Conservation (phyloP, 78 protist species). For the Cyanophora paradoxa region DNA sequence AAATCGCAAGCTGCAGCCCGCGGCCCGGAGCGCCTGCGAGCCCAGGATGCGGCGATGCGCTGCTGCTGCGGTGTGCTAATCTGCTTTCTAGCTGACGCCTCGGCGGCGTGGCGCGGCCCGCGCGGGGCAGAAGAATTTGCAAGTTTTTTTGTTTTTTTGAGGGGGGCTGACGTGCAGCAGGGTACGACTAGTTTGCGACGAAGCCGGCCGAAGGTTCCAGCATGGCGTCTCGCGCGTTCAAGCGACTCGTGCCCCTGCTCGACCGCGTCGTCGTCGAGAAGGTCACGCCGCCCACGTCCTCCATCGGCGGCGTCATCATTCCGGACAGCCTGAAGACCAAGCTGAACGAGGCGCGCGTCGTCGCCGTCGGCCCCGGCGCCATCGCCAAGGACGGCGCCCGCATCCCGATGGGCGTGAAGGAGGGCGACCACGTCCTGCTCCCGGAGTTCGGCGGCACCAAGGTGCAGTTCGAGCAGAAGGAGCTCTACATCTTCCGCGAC, state of each 20-base stretch:
- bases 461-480: conserved; percentile 20
- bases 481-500: conserved; percentile 20
- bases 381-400: not conserved
- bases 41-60: too few relatives aligned
- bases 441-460: conserved; percentile 65
- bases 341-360: conserved; percentile 40
- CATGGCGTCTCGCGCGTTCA: too few relatives aligned
- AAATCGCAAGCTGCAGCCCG: too few relatives aligned
- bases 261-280: conserved; percentile 62
- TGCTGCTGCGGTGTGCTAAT: too few relatives aligned
- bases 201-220: too few relatives aligned
- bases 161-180: too few relatives aligned
- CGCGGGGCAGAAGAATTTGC: too few relatives aligned
- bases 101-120: too few relatives aligned
- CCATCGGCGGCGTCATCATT: conserved; percentile 31
- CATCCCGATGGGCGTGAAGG: conserved; percentile 22
- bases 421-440: conserved; percentile 51
- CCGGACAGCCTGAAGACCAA: conserved; percentile 36
- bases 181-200: too few relatives aligned
- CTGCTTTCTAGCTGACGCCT: too few relatives aligned
- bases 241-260: conserved; percentile 34
- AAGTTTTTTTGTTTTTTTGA: too few relatives aligned
- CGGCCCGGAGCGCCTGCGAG: too few relatives aligned
- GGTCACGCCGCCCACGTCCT: conserved; percentile 15
- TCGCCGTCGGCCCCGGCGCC: conserved; percentile 48